Conservation (phyloP, 1,284 basidiomycete species). For the Trichosporon sp. region DNA sequence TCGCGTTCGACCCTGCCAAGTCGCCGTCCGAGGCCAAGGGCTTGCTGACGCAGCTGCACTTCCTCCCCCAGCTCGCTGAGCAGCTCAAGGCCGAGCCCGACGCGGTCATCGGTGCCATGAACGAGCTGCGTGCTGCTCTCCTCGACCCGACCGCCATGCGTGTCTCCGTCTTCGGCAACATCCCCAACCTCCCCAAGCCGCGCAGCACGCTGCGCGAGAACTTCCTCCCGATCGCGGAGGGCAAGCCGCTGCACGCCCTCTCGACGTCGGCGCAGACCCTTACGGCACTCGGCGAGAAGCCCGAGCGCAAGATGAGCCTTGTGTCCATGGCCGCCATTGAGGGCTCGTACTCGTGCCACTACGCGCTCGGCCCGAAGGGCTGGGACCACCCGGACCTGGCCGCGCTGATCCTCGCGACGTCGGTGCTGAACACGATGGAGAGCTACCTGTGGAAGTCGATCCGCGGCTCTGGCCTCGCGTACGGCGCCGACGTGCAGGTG, state of each 20-base stretch:
- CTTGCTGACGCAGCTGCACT: constrained; percentile 74
- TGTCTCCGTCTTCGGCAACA: constrained; percentile 84
- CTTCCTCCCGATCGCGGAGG: constrained; percentile 64
- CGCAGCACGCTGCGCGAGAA: constrained; percentile 70
- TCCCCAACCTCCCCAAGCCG: constrained; percentile 72
- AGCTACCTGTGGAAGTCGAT: constrained; percentile 92
- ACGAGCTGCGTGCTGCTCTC: constrained; percentile 69
- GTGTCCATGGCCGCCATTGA: constrained; percentile 92
- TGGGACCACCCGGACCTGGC: constrained; percentile 83
- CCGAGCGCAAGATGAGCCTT: constrained; percentile 75
- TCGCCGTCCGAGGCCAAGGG: constrained; percentile 75
- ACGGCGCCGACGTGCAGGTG: constrained; percentile 78
- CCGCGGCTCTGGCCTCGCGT: constrained; percentile 89
- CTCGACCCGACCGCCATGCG: constrained; percentile 77
- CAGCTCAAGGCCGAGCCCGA: constrained; percentile 75
- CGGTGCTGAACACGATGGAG: constrained; percentile 91
- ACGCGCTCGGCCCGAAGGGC: constrained; percentile 73
- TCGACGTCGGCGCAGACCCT: constrained; percentile 71
- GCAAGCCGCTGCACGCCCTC: constrained; percentile 67
- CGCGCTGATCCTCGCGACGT: constrained; percentile 77
- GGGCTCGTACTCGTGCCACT: constrained; percentile 82
- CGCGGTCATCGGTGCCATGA: constrained; percentile 70
- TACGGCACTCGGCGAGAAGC: constrained; percentile 72
- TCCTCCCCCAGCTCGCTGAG: constrained; percentile 74
- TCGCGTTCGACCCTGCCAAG: constrained; percentile 68